Evolutionary conservation across 495 filamentous ascomycete species (phyloP), one percentile per base, ranked within the genome.

Genomic region (Penicillium goetzii): DNA sequence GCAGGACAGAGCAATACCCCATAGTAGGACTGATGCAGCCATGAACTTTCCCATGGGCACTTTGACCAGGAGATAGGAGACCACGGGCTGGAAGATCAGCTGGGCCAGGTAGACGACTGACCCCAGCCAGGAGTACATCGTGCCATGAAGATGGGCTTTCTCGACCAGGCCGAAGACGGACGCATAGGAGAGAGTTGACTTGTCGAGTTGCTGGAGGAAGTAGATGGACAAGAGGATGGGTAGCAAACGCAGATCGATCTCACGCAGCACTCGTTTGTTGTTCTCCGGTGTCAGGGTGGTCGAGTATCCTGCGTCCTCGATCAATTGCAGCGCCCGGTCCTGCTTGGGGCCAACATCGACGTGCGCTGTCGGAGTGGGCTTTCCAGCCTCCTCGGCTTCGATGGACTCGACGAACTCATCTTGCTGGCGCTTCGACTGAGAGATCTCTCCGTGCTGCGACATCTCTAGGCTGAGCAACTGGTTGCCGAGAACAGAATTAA

Each of bases 171-270:
- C 81, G 70, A 85, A 85, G 36, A 83, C 74, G 8, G 75, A 78
- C 0, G 81, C 83, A 70, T 86, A 87, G 6, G 80, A 81, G 3
- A 86, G 75, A 1, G 83, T 84, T 3, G 83, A 83, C 61, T 87
- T 86, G 73, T 88, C 85, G 23, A 87, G 76, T 61, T 82, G 83
- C 50, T 85, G 83, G 4, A 87, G 68, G 54, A 78, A 78, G 66
- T 80, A 81, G 51, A 80, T 76, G 10, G 70, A 73, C 10, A 78
- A 58, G 3, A 81, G 67, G 54, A 82, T 78, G 3, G 85, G 85
- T 63, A 87, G 78, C 5, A 87, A 56, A 54, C 82, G 72, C 40
- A 78, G 66, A 62, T 87, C 85, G 49, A 87, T 87, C 68, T 81
- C 81, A 25, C 77, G 73, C 50, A 86, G 73, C 25, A 80, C 76